phyloP scores from a whole-genome alignment of 2,329 filamentous ascomycete genomes.

The Sporothrix globosa region DNA sequence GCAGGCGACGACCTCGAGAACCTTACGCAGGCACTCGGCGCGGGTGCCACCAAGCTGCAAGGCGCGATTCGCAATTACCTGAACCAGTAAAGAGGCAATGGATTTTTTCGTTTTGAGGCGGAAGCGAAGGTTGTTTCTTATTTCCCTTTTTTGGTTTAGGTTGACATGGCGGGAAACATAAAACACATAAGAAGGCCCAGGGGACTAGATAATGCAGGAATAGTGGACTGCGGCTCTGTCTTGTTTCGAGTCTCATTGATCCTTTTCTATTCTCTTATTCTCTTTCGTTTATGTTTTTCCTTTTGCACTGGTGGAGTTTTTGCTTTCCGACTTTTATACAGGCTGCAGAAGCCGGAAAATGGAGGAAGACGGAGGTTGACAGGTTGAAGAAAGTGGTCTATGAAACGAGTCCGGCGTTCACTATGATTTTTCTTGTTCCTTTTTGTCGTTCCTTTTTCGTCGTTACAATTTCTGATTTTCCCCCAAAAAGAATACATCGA shows the following conservation, averaged over 20 bases:
- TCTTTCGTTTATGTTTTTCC: neutral
- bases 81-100: conserved; percentile 34
- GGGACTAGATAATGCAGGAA: neutral
- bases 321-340: conserved; percentile 20
- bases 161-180: conserved; percentile 10
- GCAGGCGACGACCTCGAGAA: conserved; percentile 96
- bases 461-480: neutral
- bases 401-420: conserved; percentile 22
- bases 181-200: neutral
- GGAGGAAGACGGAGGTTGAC: neutral
- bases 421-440: conserved; percentile 4
- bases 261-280: neutral
- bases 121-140: neutral
- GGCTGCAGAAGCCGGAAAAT: conserved; percentile 13
- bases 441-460: conserved; percentile 10
- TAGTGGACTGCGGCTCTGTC: neutral
- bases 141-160: neutral
- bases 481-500: conserved; percentile 14
- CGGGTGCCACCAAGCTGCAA: conserved; percentile 82
- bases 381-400: conserved; percentile 18
- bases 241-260: neutral
- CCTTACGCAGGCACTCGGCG: conserved; percentile 77
- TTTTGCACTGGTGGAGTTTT: conserved; percentile 11
- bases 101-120: neutral
- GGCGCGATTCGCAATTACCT: conserved; percentile 70